phyloP scores from a whole-genome alignment of 495 filamentous ascomycete species.

The Hyaloscypha bicolor region DNA sequence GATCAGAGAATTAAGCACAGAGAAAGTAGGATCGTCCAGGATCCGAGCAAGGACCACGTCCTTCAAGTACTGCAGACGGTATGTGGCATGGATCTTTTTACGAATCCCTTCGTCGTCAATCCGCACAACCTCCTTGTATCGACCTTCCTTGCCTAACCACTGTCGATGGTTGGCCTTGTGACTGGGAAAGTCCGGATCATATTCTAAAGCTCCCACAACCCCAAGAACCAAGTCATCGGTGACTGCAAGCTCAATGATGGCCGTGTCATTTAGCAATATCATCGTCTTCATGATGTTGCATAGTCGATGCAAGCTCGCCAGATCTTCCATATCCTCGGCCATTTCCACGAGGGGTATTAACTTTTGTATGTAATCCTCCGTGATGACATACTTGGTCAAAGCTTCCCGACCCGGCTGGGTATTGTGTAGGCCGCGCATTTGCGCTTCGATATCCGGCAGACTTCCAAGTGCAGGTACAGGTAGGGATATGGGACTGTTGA shows the following conservation, averaged over 20 bases:
- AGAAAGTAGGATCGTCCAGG: slow-evolving; percentile 96
- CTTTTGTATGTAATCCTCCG: slow-evolving; percentile 84
- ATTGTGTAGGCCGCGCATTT: slow-evolving; percentile 74
- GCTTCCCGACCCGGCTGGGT: slow-evolving; percentile 80
- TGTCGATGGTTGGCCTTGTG: slow-evolving; percentile 98
- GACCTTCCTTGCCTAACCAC: slow-evolving; percentile 83
- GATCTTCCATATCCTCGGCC: slow-evolving; percentile 88
- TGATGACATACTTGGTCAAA: slow-evolving; percentile 84
- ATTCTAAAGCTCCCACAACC: slow-evolving; percentile 95
- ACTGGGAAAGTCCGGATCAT: slow-evolving; percentile 97
- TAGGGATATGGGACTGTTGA: slow-evolving; percentile 66
- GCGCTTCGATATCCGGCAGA: slow-evolving; percentile 77
- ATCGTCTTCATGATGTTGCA: slow-evolving; percentile 99
- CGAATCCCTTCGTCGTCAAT: slow-evolving; percentile 80
- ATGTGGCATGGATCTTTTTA: slow-evolving; percentile 94
- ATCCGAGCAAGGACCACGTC: slow-evolving; percentile 96
- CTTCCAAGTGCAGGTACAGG: slow-evolving; percentile 78
- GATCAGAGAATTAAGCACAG: slow-evolving; percentile 94
- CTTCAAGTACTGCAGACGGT: slow-evolving; percentile 96
- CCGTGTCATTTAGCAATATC: slow-evolving; percentile 89
- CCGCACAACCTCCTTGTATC: slow-evolving; percentile 94
- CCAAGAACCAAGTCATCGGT: slow-evolving; percentile 87
- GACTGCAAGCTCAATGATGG: slow-evolving; percentile 91
- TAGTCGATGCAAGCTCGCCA: slow-evolving; percentile 81
- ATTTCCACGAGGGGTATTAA: slow-evolving; percentile 80